phyloP scores from a whole-genome alignment of 2,329 filamentous ascomycete genomes.

The Curvularia lunata region DNA sequence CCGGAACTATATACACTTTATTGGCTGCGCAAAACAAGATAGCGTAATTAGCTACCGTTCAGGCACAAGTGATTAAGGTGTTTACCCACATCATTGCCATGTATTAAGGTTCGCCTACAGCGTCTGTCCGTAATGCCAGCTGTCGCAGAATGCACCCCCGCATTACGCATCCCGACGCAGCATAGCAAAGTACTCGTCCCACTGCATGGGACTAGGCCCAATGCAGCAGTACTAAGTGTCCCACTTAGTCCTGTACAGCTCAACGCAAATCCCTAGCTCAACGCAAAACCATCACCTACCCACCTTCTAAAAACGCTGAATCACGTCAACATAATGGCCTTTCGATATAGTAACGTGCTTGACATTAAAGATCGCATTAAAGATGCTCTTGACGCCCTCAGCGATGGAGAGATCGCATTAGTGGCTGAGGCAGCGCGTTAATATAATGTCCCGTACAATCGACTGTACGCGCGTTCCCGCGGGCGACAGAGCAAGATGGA shows the following conservation, averaged over 20 bases:
- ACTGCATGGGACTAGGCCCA: too few species aligned
- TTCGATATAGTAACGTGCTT: neutral
- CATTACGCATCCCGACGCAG: neutral
- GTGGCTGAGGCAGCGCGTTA: neutral
- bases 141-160: neutral
- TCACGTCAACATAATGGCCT: neutral
- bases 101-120: neutral
- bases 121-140: neutral
- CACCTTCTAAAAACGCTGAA: neutral
- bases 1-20: neutral
- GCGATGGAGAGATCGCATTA: neutral
- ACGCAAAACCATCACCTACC: neutral
- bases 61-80: neutral
- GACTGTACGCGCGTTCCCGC: conserved; percentile 1
- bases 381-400: neutral
- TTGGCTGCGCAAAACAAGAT: neutral
- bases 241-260: conserved; percentile 1
- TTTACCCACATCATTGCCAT: too few species aligned
- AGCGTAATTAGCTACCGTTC: neutral
- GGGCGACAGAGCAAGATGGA: neutral
- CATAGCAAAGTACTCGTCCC: neutral
- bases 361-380: neutral
- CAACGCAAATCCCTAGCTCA: neutral
- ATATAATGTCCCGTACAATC: neutral
- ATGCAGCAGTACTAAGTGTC: neutral